Evolutionary conservation across 441 rosid genomes (phyloP).

Genomic region (Adansonia rubrostipa): DNA sequence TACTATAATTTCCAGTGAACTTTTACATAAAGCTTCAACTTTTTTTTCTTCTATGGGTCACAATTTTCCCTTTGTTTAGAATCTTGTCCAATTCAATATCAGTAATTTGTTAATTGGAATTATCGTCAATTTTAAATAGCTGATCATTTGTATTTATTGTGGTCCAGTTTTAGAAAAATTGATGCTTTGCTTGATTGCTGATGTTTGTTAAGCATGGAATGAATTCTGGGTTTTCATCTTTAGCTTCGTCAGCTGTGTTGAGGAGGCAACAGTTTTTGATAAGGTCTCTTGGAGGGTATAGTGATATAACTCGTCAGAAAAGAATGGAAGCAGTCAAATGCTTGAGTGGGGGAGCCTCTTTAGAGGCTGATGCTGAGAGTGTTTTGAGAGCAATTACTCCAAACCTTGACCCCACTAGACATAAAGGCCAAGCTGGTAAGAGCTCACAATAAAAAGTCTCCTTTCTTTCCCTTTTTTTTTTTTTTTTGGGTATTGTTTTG

Average conservation of each 20-base stretch:
- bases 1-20: neutral
- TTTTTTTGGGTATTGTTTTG: neutral
- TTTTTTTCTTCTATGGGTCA: neutral
- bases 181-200: slow-evolving; percentile 26
- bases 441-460: slow-evolving; percentile 14
- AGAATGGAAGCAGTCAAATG: slow-evolving; percentile 48
- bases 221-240: slow-evolving; percentile 42
- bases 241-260: slow-evolving; percentile 52
- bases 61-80: neutral
- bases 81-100: neutral
- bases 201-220: slow-evolving; percentile 58
- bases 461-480: neutral
- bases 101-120: neutral
- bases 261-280: slow-evolving; percentile 74
- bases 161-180: neutral
- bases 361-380: slow-evolving; percentile 72
- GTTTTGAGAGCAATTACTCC: slow-evolving; percentile 71
- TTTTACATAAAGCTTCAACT: neutral
- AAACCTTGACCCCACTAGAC: slow-evolving; percentile 53
- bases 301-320: slow-evolving; percentile 22
- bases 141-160: neutral
- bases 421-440: slow-evolving; percentile 98
- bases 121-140: neutral
- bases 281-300: slow-evolving; percentile 51
- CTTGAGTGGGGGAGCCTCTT: slow-evolving; percentile 30